Evolutionary conservation across 345 rosid species (phyloP).

Genomic region (Schrenkiella parvula): DNA sequence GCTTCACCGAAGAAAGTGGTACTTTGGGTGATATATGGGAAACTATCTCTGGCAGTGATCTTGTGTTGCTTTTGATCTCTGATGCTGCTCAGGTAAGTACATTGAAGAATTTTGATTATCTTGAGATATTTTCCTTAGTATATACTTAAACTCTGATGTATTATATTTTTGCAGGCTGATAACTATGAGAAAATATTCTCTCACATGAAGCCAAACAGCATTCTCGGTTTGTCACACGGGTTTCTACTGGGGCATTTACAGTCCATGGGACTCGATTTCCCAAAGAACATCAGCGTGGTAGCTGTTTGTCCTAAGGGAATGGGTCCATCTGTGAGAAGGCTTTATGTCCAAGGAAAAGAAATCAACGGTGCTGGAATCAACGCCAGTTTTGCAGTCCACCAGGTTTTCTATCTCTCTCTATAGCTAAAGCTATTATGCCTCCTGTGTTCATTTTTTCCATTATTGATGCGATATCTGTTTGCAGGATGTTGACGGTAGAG

Average conservation of each 20-base stretch:
- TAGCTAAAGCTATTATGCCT: not conserved
- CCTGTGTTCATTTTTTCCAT: not conserved
- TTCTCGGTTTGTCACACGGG: conserved; percentile 93
- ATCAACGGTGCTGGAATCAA: conserved; percentile 94
- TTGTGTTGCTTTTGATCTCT: conserved; percentile 78
- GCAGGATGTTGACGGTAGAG: conserved; percentile 91
- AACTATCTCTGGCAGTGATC: conserved; percentile 86
- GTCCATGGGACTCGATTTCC: conserved; percentile 69
- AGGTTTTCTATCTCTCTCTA: conserved; percentile 39
- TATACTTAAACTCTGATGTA: not conserved
- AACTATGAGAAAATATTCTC: conserved; percentile 76
- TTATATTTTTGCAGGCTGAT: conserved; percentile 59
- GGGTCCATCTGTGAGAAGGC: conserved; percentile 93
- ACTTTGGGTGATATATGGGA: conserved; percentile 91
- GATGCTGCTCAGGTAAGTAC: conserved; percentile 84
- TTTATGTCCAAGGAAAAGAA: conserved; percentile 87
- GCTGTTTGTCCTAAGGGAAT: conserved; percentile 88
- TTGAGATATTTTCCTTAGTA: not conserved
- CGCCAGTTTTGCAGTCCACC: conserved; percentile 83
- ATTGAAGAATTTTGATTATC: not conserved
- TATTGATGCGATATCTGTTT: not conserved
- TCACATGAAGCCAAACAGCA: conserved; percentile 91
- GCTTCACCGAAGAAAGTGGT: conserved; percentile 79
- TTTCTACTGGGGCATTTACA: conserved; percentile 87
- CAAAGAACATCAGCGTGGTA: conserved; percentile 72